These are phyloP conservation scores for Pseudognaphalium luteoalbum DNA, from an alignment of 129 eudicot genomes.

Conservation along the genomic window DNA sequence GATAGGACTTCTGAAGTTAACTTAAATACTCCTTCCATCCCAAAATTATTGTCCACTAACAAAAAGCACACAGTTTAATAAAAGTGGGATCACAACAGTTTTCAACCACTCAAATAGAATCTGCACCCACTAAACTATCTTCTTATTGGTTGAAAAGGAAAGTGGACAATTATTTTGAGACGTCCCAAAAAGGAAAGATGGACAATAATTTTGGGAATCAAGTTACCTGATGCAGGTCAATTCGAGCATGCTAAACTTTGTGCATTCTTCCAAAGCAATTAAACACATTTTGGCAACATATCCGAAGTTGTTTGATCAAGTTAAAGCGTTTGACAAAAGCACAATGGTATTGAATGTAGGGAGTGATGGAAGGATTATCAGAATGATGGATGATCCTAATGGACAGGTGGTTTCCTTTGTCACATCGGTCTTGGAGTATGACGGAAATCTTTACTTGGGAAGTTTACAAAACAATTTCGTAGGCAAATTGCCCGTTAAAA, in stretches of 20 bases:
- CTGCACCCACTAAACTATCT: too few relatives aligned
- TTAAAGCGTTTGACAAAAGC: conserved; percentile 12
- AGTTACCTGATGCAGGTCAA: conserved; percentile 36
- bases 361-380: conserved; percentile 58
- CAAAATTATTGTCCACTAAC: too few relatives aligned
- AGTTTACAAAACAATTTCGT: conserved; percentile 50
- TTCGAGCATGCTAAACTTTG: conserved; percentile 34
- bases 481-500: conserved; percentile 49
- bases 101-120: too few relatives aligned
- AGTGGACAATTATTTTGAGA: too few relatives aligned
- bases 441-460: conserved; percentile 68
- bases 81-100: too few relatives aligned
- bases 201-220: too few relatives aligned
- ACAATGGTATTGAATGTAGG: conserved; percentile 65
- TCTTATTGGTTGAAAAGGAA: too few relatives aligned
- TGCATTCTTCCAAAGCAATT: conserved; percentile 45
- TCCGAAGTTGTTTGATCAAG: conserved; percentile 36
- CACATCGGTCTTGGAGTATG: conserved; percentile 70
- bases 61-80: too few relatives aligned
- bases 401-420: conserved; percentile 69
- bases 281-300: conserved; percentile 50
- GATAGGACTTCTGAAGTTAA: neutral
- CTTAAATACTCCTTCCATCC: too few relatives aligned
- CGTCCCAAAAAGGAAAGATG: too few relatives aligned
- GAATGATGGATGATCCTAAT: conserved; percentile 53